Evolutionary conservation across 2,329 filamentous ascomycete genomes (phyloP).

Genomic region (Trichophyton simii): DNA sequence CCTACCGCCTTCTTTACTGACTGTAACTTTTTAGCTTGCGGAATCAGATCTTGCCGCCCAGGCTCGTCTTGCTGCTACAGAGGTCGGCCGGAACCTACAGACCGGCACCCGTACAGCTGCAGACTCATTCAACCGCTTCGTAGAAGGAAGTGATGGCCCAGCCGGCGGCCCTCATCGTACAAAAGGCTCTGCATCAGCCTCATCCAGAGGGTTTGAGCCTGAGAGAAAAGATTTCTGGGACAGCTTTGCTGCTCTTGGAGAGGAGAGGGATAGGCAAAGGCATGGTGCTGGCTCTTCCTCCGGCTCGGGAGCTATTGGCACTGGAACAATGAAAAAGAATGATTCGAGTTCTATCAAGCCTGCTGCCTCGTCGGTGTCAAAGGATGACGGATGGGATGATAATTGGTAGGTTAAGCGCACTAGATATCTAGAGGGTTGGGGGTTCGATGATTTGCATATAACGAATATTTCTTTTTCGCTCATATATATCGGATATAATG

Average conservation of each 20-base stretch:
- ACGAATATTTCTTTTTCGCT: neutral
- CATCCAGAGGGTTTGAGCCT: conserved; percentile 38
- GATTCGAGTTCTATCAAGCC: conserved; percentile 15
- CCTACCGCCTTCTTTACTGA: neutral
- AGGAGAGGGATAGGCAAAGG: conserved; percentile 20
- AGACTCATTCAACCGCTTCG: conserved; percentile 71
- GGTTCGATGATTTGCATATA: neutral
- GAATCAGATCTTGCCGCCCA: conserved; percentile 66
- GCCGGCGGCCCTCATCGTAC: conserved; percentile 14
- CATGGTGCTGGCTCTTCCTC: conserved; percentile 15
- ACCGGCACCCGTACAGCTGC: conserved; percentile 60
- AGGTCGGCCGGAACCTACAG: conserved; percentile 49
- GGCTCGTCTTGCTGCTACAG: conserved; percentile 46
- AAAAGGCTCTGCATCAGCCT: conserved; percentile 37
- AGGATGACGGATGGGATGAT: conserved; percentile 48
- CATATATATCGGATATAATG: neutral
- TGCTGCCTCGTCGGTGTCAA: conserved; percentile 17
- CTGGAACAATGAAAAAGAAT: conserved; percentile 49
- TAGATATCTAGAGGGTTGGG: neutral
- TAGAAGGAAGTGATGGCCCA: conserved; percentile 54
- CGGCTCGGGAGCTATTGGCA: conserved; percentile 45
- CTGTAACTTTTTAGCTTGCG: conserved; percentile 46
- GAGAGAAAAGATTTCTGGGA: conserved; percentile 84
- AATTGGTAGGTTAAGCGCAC: conserved; percentile 25
- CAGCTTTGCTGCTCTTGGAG: conserved; percentile 60